A percentile compares a stretch with the other conserved stretches of the same genome.
Conservation (phyloP, 2,329 filamentous ascomycete genomes). For the Hypoxylon sp. region DNA sequence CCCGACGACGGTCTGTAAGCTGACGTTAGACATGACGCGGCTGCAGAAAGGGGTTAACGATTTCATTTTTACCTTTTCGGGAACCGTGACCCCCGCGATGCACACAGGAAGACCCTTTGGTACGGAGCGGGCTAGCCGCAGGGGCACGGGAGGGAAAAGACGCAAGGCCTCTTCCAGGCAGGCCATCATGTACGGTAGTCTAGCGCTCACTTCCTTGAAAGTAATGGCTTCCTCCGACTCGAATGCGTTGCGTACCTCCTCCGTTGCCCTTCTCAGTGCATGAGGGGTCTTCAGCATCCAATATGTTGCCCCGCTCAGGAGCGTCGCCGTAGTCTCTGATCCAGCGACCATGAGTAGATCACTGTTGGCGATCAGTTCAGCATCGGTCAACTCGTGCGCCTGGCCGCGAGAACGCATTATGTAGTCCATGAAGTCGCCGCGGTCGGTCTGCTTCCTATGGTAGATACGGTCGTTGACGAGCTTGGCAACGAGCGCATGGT, state of each 20-base stretch:
- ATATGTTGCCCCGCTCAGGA: slow-evolving; percentile 46
- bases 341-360: slow-evolving; percentile 50
- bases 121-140: slow-evolving; percentile 41
- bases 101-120: slow-evolving; percentile 41
- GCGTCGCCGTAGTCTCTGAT: slow-evolving; percentile 51
- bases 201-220: slow-evolving; percentile 52
- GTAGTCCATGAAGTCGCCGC: slow-evolving; percentile 51
- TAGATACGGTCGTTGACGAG: slow-evolving; percentile 45
- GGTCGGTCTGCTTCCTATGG: slow-evolving; percentile 46
- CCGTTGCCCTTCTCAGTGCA: slow-evolving; percentile 43
- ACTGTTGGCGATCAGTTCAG: slow-evolving; percentile 52
- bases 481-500: slow-evolving; percentile 45
- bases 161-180: slow-evolving; percentile 47
- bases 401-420: slow-evolving; percentile 50
- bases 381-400: slow-evolving; percentile 47
- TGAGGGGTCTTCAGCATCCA: slow-evolving; percentile 52
- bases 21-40: slow-evolving; percentile 12
- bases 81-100: slow-evolving; percentile 44
- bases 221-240: slow-evolving; percentile 60
- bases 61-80: slow-evolving; percentile 41
- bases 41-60: neutral
- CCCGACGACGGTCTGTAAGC: slow-evolving; percentile 41
- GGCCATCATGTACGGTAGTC: slow-evolving; percentile 45
- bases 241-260: slow-evolving; percentile 61
- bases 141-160: slow-evolving; percentile 46